phyloP scores from a whole-genome alignment of 805 yeast species.

The Myxozyma lipomycoides region DNA sequence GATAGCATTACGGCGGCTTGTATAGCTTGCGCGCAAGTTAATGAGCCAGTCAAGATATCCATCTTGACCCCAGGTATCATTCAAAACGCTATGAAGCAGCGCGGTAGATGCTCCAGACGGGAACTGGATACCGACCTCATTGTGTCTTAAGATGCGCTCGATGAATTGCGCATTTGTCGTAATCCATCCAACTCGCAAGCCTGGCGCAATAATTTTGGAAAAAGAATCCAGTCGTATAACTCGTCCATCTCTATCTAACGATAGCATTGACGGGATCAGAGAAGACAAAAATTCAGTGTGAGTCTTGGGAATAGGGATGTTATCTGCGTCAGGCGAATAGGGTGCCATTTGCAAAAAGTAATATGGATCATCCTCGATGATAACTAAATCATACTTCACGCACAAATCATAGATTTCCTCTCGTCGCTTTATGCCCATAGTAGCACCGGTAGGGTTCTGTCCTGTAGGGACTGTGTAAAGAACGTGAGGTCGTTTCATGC shows the following conservation, averaged over 20 bases:
- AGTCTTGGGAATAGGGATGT: conserved; percentile 41
- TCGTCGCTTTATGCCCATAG: conserved; percentile 74
- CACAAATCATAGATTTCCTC: conserved; percentile 69
- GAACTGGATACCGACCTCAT: conserved; percentile 76
- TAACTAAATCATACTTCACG: conserved; percentile 76
- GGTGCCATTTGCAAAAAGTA: conserved; percentile 90
- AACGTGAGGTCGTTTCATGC: conserved; percentile 67
- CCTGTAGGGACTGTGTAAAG: conserved; percentile 93
- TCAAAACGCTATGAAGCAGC: conserved; percentile 60
- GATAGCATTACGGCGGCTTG: conserved; percentile 82
- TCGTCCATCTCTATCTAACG: conserved; percentile 80
- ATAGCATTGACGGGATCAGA: conserved; percentile 70
- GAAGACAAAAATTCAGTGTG: conserved; percentile 45
- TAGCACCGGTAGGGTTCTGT: conserved; percentile 96
- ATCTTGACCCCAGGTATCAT: conserved; percentile 78
- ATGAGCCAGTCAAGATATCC: conserved; percentile 90
- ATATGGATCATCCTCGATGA: conserved; percentile 96
- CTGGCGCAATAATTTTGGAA: conserved; percentile 91
- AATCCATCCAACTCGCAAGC: conserved; percentile 84
- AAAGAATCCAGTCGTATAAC: conserved; percentile 85
- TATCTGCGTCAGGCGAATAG: conserved; percentile 45
- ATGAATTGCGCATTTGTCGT: conserved; percentile 63
- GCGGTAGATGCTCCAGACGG: conserved; percentile 80
- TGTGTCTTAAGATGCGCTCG: conserved; percentile 64
- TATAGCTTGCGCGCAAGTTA: conserved; percentile 67